Conservation (phyloP, 2,329 filamentous ascomycete genomes). For the Coniochaeta sp. region DNA sequence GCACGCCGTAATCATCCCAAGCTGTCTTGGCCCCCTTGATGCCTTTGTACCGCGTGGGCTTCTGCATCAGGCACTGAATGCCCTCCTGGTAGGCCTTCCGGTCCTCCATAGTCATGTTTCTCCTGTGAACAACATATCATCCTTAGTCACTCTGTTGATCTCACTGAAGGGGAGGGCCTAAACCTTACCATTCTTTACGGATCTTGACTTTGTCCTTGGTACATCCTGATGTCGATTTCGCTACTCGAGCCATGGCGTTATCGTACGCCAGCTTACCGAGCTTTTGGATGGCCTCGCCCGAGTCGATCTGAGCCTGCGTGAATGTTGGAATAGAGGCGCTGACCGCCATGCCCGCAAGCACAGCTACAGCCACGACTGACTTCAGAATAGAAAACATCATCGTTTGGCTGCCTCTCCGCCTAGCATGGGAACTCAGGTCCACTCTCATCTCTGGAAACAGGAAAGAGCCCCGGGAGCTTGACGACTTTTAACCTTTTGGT, state of each 20-base stretch:
- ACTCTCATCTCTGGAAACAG: too few species aligned
- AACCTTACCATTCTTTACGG: conserved; percentile 16
- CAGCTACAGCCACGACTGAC: background rate
- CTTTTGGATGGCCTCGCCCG: conserved; percentile 13
- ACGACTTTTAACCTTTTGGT: background rate
- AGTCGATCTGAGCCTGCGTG: conserved; percentile 15
- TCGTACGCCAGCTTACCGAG: conserved; percentile 16
- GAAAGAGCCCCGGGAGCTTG: background rate
- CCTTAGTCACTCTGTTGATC: background rate
- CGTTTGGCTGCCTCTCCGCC: background rate
- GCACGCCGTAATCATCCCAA: conserved; percentile 20
- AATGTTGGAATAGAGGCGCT: conserved; percentile 11
- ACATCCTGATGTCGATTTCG: conserved; percentile 14
- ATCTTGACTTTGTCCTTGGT: conserved; percentile 16
- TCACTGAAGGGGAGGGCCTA: background rate
- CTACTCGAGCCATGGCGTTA: conserved; percentile 14
- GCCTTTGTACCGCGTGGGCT: conserved; percentile 14
- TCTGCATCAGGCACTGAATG: conserved; percentile 18
- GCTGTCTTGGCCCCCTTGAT: conserved; percentile 7
- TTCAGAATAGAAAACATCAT: background rate
- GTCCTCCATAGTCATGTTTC: background rate
- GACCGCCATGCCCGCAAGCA: conserved; percentile 6
- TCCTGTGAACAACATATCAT: background rate
- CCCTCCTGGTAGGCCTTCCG: background rate
- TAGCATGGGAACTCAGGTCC: too few species aligned